Base-by-base conservation (phyloP, 1,284 basidiomycete species). In the Mycosarcoma maydis region DNA sequence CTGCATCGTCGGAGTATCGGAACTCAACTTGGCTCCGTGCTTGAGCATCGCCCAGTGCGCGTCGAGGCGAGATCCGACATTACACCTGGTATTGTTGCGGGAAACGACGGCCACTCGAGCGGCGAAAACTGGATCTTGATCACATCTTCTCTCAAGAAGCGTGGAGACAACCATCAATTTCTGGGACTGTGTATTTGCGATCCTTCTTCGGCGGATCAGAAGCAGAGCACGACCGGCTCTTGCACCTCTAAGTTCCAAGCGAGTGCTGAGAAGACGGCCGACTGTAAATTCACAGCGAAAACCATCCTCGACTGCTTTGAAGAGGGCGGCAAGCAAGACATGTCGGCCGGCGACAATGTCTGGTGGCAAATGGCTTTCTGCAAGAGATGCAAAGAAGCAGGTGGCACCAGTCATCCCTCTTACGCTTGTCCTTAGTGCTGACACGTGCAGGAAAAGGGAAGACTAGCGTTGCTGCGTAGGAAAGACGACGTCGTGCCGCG, bases 291-390 rank as follows among this genome's bases (percentile, higher is more conserved):
- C 16, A 19, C 16, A 7, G 38, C 33, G 9, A 14, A 16, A 11
- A 11, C 10, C 23, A 16, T 19, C 9, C 14, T 51, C 3, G 13
- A 14, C 8, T 58, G 55, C 22, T 8, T 41, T 19, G 48, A 58
- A 9, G n/a, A 22, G 6, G 37, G 46, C 14, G 47, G 48, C 0
- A 30, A 32, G n/a, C 19, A 27, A 1, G 16, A 26, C 4, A 48
- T 41, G 42, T 17, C 13, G 6, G 42, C 20, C 10, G 22, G 42
- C 3, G 51, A 53, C 13, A 29, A 23, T 13, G 13, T 6, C 20
- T 58, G 55, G 55, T 58, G 55, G 55, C n/a, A 45, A 36, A 29
- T 41, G 30, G n/a, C 41, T 2, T 51, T 58, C 30, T 51, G 47
- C 19, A 39, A 51, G 38, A 11, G 55, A 17, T 58, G 55, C 16